Percentiles rank a stretch among this genome's conserved stretches.
phyloP scores from a whole-genome alignment of 805 yeast species.

The Yarrowia deformans region DNA sequence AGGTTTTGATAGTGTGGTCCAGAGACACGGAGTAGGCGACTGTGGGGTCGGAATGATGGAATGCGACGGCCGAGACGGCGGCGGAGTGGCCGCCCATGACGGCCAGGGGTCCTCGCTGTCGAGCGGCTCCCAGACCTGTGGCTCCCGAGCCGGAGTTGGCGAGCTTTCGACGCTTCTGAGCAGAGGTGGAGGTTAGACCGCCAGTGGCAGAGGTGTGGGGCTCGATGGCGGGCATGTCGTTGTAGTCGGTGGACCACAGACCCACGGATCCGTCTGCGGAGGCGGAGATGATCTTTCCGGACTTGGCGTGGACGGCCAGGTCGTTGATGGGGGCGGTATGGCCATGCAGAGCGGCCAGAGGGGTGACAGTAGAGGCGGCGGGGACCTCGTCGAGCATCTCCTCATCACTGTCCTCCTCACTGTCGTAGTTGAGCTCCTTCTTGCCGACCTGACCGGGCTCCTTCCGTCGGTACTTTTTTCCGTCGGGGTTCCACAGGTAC shows the following conservation, averaged over 20 bases:
- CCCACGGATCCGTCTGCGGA: constrained; percentile 82
- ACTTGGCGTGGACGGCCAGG: constrained; percentile 62
- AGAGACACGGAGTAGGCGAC: constrained; percentile 95
- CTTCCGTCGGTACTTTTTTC: constrained; percentile 44
- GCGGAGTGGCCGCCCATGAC: constrained; percentile 80
- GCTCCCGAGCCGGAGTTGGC: constrained; percentile 55
- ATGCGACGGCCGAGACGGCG: constrained; percentile 85
- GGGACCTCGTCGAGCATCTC: constrained; percentile 55
- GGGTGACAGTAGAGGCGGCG: constrained; percentile 59
- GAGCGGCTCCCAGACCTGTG: constrained; percentile 68
- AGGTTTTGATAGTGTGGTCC: constrained; percentile 93
- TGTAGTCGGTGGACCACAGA: constrained; percentile 86
- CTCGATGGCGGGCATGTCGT: constrained; percentile 76
- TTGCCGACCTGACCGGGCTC: constrained; percentile 38
- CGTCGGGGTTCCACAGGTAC: constrained; percentile 81
- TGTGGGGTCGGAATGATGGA: constrained; percentile 73
- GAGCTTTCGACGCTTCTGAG: constrained; percentile 86
- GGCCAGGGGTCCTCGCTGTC: constrained; percentile 83
- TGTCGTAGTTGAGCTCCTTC: constrained; percentile 40
- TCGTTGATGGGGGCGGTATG: constrained; percentile 88
- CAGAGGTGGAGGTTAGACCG: constrained; percentile 65
- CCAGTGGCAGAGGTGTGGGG: constrained; percentile 47
- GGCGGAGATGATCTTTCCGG: constrained; percentile 78
- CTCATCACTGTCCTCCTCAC: constrained; percentile 50
- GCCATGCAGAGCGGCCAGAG: constrained; percentile 80